Percentiles rank a stretch among this genome's conserved stretches.
These are phyloP conservation scores for Colletotrichum salicis DNA, from an alignment of 2,329 filamentous ascomycete species.

Conservation along the genomic window DNA sequence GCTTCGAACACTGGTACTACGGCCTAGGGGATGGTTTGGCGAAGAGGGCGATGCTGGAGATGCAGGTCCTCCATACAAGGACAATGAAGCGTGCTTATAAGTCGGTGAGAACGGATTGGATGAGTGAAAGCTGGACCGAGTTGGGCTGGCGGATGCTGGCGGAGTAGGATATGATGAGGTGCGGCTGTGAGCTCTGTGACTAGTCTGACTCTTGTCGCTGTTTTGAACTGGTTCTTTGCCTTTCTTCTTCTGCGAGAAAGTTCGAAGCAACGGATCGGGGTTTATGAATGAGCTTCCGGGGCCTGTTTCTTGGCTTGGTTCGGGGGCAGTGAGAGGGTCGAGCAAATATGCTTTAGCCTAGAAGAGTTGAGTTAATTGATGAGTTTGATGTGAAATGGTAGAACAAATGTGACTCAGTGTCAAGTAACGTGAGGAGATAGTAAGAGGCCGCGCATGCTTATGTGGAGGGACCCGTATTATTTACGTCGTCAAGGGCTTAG, in stretches of 20 bases:
- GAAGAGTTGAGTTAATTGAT: background rate
- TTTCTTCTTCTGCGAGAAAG: conserved; percentile 40
- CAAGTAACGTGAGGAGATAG: background rate
- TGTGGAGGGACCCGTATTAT: conserved; percentile 34
- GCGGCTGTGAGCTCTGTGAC: conserved; percentile 16
- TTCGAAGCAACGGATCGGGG: conserved; percentile 39
- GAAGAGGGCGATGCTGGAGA: conserved; percentile 35
- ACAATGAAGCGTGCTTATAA: conserved; percentile 44
- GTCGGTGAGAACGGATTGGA: conserved; percentile 53
- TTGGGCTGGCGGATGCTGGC: conserved; percentile 65
- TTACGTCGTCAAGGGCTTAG: conserved; percentile 37
- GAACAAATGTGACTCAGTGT: background rate
- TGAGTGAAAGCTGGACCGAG: conserved; percentile 56
- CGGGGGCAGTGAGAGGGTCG: conserved; percentile 74
- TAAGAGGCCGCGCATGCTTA: conserved; percentile 24
- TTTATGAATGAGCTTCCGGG: conserved; percentile 67
- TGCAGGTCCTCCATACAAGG: conserved; percentile 31
- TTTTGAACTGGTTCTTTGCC: conserved; percentile 19
- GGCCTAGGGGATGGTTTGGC: conserved; percentile 34
- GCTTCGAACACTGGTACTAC: conserved; percentile 41
- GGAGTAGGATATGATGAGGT: conserved; percentile 54
- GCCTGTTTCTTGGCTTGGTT: conserved; percentile 75
- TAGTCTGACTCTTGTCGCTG: conserved; percentile 17
- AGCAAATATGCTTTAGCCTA: conserved; percentile 75
- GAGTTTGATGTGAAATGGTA: background rate